Evolutionary conservation across 148 eudicot genomes (phyloP), one percentile per base, ranked within the genome.

Genomic region (Hydrangea macrophylla): DNA sequence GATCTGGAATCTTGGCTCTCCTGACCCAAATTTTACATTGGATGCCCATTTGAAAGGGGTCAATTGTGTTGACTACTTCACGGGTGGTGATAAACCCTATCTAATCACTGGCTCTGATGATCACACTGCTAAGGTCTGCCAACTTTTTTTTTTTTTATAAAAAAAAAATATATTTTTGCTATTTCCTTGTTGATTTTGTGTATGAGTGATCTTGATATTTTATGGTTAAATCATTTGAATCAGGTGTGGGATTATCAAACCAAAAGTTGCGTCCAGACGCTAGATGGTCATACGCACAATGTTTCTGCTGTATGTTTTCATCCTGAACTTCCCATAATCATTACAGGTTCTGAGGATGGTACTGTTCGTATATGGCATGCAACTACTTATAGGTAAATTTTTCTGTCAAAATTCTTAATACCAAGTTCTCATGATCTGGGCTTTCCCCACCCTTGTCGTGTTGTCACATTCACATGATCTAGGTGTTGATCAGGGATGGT

Each of bases 61-160:
- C 20, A 90, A 90, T 51, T 90, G 93, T 70, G 93, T 90, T 55
- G 85, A 82, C 74, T 90, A 84, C 81, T 81, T 82, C 48, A 86
- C 88, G 5, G 86, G 83, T 61, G 93, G 90, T 54, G 85, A 79
- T 74, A 82, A 84, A 75, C 91, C 88, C 44, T 84, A 77, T 77
- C 71, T 90, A 35, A 82, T 88, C 10, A 84, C 87, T 59, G 96
- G 93, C 68, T 86, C 96, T 39, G 96, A 90, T 84, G 96, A 90
- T 42, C 85, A 77, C 61, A 90, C 91, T 27, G 83, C 90, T 42
- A 90, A 90, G 90, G 96, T 83, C 23, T 65, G 58, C 36, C 12
- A 0, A 24, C 44, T 9, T 18, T 65, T 32, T 26, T 67, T n/a
- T 39, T 26, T 37, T 67, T 32, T 6, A 28, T 11, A n/a, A n/a